Evolutionary conservation across 805 yeast species (phyloP).

Genomic region (Wickerhamomyces ciferrii): DNA sequence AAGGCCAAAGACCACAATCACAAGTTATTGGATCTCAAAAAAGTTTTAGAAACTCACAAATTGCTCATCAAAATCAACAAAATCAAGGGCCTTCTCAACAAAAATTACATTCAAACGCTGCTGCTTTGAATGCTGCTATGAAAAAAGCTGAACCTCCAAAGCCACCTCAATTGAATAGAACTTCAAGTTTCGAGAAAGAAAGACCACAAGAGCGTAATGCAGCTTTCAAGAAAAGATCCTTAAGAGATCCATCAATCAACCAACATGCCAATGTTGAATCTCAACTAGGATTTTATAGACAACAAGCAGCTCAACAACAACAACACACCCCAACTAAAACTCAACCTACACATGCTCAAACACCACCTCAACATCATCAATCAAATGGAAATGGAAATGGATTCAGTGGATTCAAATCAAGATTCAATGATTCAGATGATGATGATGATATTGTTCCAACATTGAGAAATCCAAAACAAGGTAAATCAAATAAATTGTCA

Average conservation of each 20-base stretch:
- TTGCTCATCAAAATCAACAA: neutral
- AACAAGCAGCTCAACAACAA: slow-evolving; percentile 15
- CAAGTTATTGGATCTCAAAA: neutral
- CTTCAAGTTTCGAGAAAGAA: slow-evolving; percentile 55
- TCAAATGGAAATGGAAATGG: neutral
- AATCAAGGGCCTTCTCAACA: neutral
- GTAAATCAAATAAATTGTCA: slow-evolving; percentile 7
- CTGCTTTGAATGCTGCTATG: slow-evolving; percentile 44
- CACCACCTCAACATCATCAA: slow-evolving; percentile 2
- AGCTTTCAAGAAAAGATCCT: slow-evolving; percentile 31
- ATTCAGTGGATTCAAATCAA: slow-evolving; percentile 36
- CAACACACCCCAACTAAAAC: slow-evolving; percentile 7
- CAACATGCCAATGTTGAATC: slow-evolving; percentile 16
- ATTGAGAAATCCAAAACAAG: neutral
- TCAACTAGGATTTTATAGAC: slow-evolving; percentile 19
- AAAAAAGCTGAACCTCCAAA: slow-evolving; percentile 37
- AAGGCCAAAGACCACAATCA: neutral
- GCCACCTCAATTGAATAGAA: slow-evolving; percentile 11
- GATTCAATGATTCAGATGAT: slow-evolving; percentile 63
- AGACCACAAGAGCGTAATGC: slow-evolving; percentile 25
- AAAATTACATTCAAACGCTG: slow-evolving; percentile 19
- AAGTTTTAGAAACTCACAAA: neutral
- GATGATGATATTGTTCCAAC: slow-evolving; percentile 23
- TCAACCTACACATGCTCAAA: slow-evolving; percentile 7
- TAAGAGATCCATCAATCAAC: slow-evolving; percentile 26